Percentiles rank a stretch among this genome's conserved stretches.
Evolutionary conservation across 2,329 filamentous ascomycete genomes (phyloP).

Genomic region (Cordyceps farinosa): DNA sequence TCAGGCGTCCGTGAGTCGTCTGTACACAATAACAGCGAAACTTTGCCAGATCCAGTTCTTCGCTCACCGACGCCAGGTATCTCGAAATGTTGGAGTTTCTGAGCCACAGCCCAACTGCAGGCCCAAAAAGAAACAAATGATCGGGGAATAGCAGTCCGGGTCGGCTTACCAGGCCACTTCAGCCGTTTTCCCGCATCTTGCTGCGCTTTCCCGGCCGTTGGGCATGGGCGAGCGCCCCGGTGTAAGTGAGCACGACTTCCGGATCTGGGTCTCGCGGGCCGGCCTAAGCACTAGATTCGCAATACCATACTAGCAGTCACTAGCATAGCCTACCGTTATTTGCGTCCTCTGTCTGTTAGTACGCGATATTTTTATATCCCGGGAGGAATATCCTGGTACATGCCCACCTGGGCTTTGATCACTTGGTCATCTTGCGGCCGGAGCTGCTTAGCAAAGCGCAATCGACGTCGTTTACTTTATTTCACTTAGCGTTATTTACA

Average conservation of each 20-base stretch:
- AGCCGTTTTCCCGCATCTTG: not conserved
- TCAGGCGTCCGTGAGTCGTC: too few relatives aligned
- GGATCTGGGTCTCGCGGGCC: not conserved
- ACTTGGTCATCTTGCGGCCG: not conserved
- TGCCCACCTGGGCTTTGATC: not conserved
- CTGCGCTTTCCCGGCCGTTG: not conserved
- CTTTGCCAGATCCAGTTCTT: not conserved
- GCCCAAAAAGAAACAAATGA: not conserved
- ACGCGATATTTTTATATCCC: not conserved
- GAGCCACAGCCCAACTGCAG: not conserved
- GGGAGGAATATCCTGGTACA: not conserved
- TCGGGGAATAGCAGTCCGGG: not conserved
- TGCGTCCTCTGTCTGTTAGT: not conserved
- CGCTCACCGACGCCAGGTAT: not conserved
- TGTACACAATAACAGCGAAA: not conserved
- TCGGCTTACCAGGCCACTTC: not conserved
- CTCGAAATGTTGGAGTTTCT: not conserved
- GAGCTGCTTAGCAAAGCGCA: conserved; percentile 2
- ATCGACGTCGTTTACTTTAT: not conserved
- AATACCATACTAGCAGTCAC: not conserved
- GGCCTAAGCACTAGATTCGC: not conserved
- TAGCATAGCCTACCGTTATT: not conserved
- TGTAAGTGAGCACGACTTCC: conserved; percentile 13
- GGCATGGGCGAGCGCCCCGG: not conserved
- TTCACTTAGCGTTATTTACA: not conserved